Base-by-base conservation (phyloP, 176 grass and related monocot species). In the Saccharum officinarum region DNA sequence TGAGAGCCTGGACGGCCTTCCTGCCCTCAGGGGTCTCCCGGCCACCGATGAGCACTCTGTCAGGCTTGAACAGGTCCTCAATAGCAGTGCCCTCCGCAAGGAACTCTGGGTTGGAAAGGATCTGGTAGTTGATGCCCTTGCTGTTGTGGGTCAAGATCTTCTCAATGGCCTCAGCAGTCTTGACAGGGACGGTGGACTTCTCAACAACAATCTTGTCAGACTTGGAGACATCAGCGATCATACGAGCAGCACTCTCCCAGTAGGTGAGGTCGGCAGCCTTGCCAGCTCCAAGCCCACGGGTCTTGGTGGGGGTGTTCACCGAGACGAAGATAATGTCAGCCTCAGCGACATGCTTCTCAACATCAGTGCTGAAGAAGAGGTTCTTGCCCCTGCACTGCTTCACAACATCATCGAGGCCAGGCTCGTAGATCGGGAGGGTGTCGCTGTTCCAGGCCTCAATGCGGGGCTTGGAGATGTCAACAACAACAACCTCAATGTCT, bases 81-180 rank as follows among this genome's bases (percentile, higher is more conserved):
- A 97, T 97, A 0, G 94, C 94, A 0, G 94, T 97, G 37, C 94
- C 94, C 80, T 97, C 94, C 0, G 94, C 94, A 18, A 97, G 94
- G 85, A 97, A 97, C 87, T 97, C 94, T 1, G 94, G 94, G 85
- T 97, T 97, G 33, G 94, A 97, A 22, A 97, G 94, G 87, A 97
- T 97, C 92, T 97, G 94, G 83, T 90, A 97, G 75, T 94, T 97
- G 85, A 97, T 94, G 73, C 94, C 94, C 83, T 94, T 97, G 89
- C 94, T 97, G 87, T 97, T 97, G 89, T 97, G 94, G 12, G 94
- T 97, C 66, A 97, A 77, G 84, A 97, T 97, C 82, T 97, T 97
- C 87, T 97, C 94, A 13, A 97, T 97, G 2, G 94, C 94, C 87
- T 97, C 94, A 1, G 94, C 94, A 6, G 94, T 97, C 80, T 97